phyloP scores from a whole-genome alignment of 225 moss, liverwort and hornwort species.

The Physcomitrellopsis africana region DNA sequence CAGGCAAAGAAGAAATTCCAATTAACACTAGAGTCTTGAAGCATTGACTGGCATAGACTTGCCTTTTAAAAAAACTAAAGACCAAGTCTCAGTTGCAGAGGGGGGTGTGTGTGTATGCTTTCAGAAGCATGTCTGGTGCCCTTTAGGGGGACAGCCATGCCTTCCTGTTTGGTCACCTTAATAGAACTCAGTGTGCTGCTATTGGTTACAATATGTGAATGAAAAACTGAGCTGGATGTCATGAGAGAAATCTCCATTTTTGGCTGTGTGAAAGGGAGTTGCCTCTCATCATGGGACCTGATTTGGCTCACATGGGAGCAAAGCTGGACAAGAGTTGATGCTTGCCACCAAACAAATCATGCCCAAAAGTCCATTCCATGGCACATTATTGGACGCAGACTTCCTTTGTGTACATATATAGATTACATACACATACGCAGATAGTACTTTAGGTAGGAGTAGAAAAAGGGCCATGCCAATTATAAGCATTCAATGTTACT shows the following conservation, averaged over 20 bases:
- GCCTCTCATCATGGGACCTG: neutral
- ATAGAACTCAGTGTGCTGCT: neutral
- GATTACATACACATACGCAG: no score
- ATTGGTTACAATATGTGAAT: neutral
- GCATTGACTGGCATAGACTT: neutral
- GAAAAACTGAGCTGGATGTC: neutral
- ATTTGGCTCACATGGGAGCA: slow-evolving; percentile 15
- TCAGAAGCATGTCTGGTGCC: slow-evolving; percentile 26
- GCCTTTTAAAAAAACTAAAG: neutral
- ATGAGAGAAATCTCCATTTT: no score
- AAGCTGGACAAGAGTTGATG: slow-evolving; percentile 12
- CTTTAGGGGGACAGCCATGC: slow-evolving; percentile 28
- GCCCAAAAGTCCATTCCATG: no score
- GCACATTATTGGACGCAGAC: neutral
- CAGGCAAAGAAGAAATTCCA: neutral
- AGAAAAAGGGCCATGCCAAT: neutral
- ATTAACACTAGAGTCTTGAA: neutral
- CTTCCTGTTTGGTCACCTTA: neutral
- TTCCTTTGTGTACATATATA: neutral
- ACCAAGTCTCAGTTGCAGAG: slow-evolving; percentile 34
- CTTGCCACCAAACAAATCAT: no score
- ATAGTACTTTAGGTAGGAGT: neutral
- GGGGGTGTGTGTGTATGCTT: slow-evolving; percentile 11
- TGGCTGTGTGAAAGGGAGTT: neutral
- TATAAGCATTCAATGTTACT: neutral